Evolutionary conservation across 2,329 filamentous ascomycete species (phyloP), one percentile per base, ranked within the genome.

Genomic region (Diplodia intermedia): DNA sequence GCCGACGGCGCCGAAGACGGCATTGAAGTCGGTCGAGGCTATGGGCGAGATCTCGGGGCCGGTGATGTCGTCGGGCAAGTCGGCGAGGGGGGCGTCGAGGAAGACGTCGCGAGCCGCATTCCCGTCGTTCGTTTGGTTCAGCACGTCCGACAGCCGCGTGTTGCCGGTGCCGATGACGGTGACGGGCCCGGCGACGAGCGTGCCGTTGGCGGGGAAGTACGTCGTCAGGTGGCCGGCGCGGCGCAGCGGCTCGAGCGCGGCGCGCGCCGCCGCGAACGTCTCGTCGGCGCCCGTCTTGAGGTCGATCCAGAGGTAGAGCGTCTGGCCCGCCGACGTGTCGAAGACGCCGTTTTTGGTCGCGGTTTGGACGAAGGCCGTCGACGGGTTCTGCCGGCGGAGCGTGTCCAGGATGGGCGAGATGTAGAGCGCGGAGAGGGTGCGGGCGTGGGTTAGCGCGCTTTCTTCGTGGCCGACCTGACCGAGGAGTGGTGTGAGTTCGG

Each of bases 81-180:
- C 71, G 0, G 82, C 76, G 3, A 89, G 79, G 4, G 84, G 84
- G 0, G 82, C 87, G 70, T 90, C 88, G 73, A 82, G 89, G 81
- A 90, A 90, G 70, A 86, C 86, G 74, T 88, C 81, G 31, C 85
- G 78, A 2, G n/a, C 43, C 15, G 82, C 72, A 4, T 74, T 71
- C 69, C 84, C 71, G 69, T 84, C 31, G 55, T 12, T 15, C 0
- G 23, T 15, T 7, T 62, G 55, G 31, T 79, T 76, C 31, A 82
- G 80, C 4, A 89, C 80, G 70, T 82, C 82, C 68, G 79, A 72
- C 4, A 84, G 75, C 0, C 82, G 82, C 0, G 85, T 86, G 71
- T 87, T 86, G 20, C 86, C 86, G 0, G 87, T 89, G n/a, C 86
- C 87, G 31, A 89, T 84, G 29, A 88, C 80, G n/a, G 87, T 89